Base-by-base conservation (phyloP, 192 early-diverging fungal genomes). In the Backusella macrospora region DNA sequence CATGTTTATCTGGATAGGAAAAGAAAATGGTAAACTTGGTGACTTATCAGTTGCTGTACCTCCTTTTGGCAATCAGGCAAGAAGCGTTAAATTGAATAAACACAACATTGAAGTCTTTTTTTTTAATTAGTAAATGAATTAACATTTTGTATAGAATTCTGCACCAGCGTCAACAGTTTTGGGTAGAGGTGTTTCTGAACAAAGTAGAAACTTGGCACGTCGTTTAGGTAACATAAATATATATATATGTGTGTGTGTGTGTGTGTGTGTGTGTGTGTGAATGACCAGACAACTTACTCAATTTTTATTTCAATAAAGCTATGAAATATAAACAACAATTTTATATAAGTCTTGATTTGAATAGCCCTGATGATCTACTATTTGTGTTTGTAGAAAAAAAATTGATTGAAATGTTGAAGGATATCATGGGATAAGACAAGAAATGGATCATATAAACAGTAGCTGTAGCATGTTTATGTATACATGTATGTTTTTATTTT, bases 341-440 rank as follows among this genome's bases (percentile, higher is more conserved):
- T 46, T 72, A 67, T 59, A 49, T 79, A 21, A 79, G 78, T 66
- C 39, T 79, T 39, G 73, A 79, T 72, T 29, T 72, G 13, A 52
- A 40, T n/a, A 75, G 73, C 40, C 62, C 70, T 16, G 78, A 79
- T 46, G 69, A 74, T 42, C 29, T 79, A 29, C 45, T 79, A 40
- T 43, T 63, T 59, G 78, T 64, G 9, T 79, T 79, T 72, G 70
- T 79, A 39, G 78, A 79, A 42, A 79, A 79, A 70, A 79, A 79
- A 62, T 48, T 79, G 29, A 66, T 26, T n/a, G 69, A 71, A 39
- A 45, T 76, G 67, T 39, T 76, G 21, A 76, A 76, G 46, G 43
- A 16, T 15, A 38, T 49, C 13, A 18, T 76, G 62, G 16, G 6
- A n/a, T 65, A 65, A 40, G 14, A 45, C 29, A 34, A 34, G 29